Base-by-base conservation (phyloP, 2,329 filamentous ascomycete genomes). In the Pyrenochaeta sp. region DNA sequence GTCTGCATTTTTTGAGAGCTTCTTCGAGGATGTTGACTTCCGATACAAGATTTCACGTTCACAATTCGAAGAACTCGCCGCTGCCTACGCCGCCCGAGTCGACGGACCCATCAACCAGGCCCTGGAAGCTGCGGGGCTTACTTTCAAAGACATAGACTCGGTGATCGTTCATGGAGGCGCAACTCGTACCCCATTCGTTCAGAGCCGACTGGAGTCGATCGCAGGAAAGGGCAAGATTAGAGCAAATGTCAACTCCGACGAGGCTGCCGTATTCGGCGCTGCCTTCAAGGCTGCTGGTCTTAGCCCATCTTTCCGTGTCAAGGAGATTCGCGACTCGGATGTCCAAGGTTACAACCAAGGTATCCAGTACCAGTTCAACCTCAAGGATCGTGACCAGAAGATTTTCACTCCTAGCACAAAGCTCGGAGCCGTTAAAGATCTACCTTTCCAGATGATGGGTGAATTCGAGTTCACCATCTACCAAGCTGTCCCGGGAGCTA, bases 301-400 rank as follows among this genome's bases (percentile, higher is more conserved):
- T 53, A 97, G 92, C 78, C 92, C 94, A 35, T 94, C 90, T 74
- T 99, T 99, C 87, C 89, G 92, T 57, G 95, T 99, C 72, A 99
- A 98, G 83, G 95, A 98, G 72, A 99, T 99, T 62, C 85, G 90
- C 54, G 86, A 90, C 45, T 84, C 82, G n/a, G 95, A 99, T 67
- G 86, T 85, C 18, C 85, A 90, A 36, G 83, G 83, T 37, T 97
- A 95, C 73, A 81, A 87, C 2, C 84, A 90, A 23, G 87, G 87
- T 51, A 84, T 97, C 67, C 90, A 89, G 74, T 97, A 91, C 85
- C 85, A 81, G 32, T 82, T 85, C 51, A 87, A 90, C 58, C 84
- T 85, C 49, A 81, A 94, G 79, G 81, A 86, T 45, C 86, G 88
- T 68, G 86, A 88, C 66, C 91, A 97, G 79, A 90, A 90, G 72